phyloP scores from a whole-genome alignment of 140 eudicot species.

The Cichorium intybus region DNA sequence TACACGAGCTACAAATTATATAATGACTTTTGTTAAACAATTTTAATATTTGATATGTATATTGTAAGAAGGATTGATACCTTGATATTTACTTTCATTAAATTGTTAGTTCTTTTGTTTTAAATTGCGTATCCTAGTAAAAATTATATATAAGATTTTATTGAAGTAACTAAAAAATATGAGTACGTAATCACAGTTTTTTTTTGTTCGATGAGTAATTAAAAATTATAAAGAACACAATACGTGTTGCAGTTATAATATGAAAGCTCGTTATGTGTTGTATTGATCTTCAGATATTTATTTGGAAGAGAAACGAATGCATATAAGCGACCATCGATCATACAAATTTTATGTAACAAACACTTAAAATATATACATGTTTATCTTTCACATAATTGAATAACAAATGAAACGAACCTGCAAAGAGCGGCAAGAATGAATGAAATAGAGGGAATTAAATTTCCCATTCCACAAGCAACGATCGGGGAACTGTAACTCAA shows the following conservation, averaged over 20 bases:
- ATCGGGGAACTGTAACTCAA: conserved; percentile 88
- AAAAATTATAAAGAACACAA: no score
- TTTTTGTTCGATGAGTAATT: no score
- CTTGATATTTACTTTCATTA: neutral
- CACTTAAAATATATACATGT: neutral
- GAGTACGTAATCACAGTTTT: no score
- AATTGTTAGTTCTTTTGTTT: no score
- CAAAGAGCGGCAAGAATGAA: conserved; percentile 58
- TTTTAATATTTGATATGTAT: neutral
- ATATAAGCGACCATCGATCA: no score
- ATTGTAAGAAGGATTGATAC: neutral
- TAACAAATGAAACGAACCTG: conserved; percentile 38
- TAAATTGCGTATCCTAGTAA: no score
- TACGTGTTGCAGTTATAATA: no score
- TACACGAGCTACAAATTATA: neutral
- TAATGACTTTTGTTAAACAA: neutral
- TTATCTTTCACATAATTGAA: neutral
- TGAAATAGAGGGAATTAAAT: conserved; percentile 64
- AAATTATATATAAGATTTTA: no score
- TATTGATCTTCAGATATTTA: no score
- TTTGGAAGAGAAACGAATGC: no score
- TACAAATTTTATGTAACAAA: neutral
- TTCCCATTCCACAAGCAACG: conserved; percentile 78
- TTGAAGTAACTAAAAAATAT: no score
- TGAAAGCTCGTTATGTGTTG: no score